These are phyloP conservation scores for Oxytropis ochrocephala DNA, from an alignment of 306 rosid species.

Conservation along the genomic window DNA sequence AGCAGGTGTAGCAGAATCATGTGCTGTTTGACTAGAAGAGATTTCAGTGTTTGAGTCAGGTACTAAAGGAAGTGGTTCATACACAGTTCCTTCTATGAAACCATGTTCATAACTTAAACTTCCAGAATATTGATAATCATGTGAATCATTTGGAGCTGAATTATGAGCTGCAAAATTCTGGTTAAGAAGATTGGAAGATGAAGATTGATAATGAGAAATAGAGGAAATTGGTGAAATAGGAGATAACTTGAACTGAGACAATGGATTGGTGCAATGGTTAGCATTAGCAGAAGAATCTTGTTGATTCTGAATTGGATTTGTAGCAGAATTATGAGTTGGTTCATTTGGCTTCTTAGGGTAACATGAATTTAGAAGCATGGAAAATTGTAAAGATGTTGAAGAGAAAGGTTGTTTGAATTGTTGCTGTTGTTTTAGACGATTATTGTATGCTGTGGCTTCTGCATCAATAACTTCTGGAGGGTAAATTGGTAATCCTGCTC, in stretches of 20 bases:
- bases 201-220: constrained; percentile 36
- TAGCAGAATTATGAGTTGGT: constrained; percentile 9
- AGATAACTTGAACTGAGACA: constrained; percentile 27
- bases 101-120: constrained; percentile 12
- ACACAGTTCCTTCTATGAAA: constrained; percentile 23
- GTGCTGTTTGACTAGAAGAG: constrained; percentile 54
- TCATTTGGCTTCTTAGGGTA: constrained; percentile 23
- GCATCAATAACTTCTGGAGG: constrained; percentile 45
- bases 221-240: constrained; percentile 40
- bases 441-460: constrained; percentile 31
- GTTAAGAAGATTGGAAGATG: constrained; percentile 26
- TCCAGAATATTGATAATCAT: constrained; percentile 16
- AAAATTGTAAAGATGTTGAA: constrained; percentile 30
- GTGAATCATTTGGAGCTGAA: constrained; percentile 11
- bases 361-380: constrained; percentile 31
- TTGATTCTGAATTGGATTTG: constrained; percentile 1
- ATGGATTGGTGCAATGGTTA: constrained; percentile 14
- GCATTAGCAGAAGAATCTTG: background rate
- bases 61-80: constrained; percentile 17
- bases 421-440: constrained; percentile 17
- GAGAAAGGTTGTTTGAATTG: background rate
- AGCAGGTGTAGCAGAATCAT: constrained; percentile 31
- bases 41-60: constrained; percentile 27
- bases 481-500: constrained; percentile 68
- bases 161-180: constrained; percentile 19